Base-by-base conservation (phyloP, 2,329 filamentous ascomycete species). In the Trichothecium sympodiale region DNA sequence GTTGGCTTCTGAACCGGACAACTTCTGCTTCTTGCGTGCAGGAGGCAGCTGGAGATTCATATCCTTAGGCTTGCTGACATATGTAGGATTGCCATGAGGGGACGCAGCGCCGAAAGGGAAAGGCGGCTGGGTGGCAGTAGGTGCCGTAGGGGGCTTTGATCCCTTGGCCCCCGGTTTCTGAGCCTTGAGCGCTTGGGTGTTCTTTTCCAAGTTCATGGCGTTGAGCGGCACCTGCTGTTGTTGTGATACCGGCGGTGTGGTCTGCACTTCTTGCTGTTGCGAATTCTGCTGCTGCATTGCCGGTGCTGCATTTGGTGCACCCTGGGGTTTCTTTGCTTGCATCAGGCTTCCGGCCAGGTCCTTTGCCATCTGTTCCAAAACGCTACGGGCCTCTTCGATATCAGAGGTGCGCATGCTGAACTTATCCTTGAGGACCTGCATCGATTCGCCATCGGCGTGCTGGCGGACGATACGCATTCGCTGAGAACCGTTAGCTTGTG, bases 41-140 rank as follows among this genome's bases (percentile, higher is more conserved):
- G 67, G 59, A 5, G 75, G 76, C 16, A 77, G 56, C 35, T 71
- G 65, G 27, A 80, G 57, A 35, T 71, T 69, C 26, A 73, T 71
- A 23, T 77, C 54, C 34, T 65, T 59, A 2, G 66, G 59, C 49
- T 64, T 69, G 49, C 56, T 61, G 31, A 69, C 65, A 42, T 76
- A 77, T 6, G 60, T 63, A 2, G 75, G 75, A 38, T 71, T 68
- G 10, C 74, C 75, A 42, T 75, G 70, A 23, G 76, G 75, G 5
- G 75, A 77, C 8, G 63, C 57, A 14, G 63, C 67, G 10, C 67
- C 67, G 38, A 78, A 65, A 17, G 61, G 55, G 50, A 75, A 76
- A 0, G 74, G 74, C 13, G 73, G 67, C 42, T 76, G 71, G 8
- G 65, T 48, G 2, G 67, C 67, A 0, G 71, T 78, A 13, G 75